Base-by-base conservation (phyloP, 768 basidiomycete genomes). In the Russula griseocarnosa region DNA sequence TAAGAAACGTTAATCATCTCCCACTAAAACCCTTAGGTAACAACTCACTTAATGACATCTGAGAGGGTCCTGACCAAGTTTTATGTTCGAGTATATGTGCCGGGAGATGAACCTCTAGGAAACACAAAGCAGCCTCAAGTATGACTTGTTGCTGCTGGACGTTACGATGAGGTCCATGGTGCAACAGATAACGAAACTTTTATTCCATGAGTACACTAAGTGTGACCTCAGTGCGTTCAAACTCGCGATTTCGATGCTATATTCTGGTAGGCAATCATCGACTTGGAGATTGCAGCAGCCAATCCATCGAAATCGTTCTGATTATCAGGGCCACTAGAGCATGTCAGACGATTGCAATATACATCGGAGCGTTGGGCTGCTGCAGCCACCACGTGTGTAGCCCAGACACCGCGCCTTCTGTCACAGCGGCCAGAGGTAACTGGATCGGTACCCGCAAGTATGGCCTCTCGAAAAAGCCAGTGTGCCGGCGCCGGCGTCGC, bases 11-110 rank as follows among this genome's bases (percentile, higher is more conserved):
- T 11, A 18, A 26, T 52, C 26, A 28, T 46, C n/a, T 49, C 16
- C 3, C 2, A n/a, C 8, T 16, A 4, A 49, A n/a, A 26, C 34
- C 30, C n/a, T 28, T 32, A 5, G 5, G 8, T 20, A 11, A 30
- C 36, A 36, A 79, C 83, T 69, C 70, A 92, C 90, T 92, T 86
- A 22, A 91, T 67, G 28, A 81, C 70, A 85, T 70, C 13, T 74
- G 69, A 60, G 78, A 76, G 2, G 74, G 70, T 6, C 85, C 84
- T 13, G 77, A 78, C 85, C 86, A 86, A 13, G 24, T 14, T 44
- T 49, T 30, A 14, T 51, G 13, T 38, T 30, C 13, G 14, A 42
- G 22, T 5, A 16, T 20, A 22, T 42, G 60, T 0, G 28, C n/a
- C 2, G 68, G 66, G 30, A 71, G 62, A 38, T 70, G 62, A 20